A percentile compares a stretch with the other conserved stretches of the same genome.
Evolutionary conservation across 208 protist species (phyloP).

Genomic region (Wallacemonas sp.): DNA sequence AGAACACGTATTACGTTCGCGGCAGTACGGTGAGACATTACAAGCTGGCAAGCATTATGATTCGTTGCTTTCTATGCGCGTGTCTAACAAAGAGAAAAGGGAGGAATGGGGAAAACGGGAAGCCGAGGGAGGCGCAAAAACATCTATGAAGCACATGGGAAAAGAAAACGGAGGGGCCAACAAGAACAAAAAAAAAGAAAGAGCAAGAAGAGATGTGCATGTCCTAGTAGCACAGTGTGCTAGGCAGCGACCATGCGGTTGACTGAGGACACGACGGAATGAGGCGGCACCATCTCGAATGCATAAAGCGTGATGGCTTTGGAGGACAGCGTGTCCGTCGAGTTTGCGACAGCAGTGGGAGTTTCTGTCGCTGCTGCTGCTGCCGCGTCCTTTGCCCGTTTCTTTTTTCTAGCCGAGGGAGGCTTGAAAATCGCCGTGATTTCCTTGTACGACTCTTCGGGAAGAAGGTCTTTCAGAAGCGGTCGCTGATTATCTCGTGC

Average conservation of each 20-base stretch:
- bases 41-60: too few species aligned
- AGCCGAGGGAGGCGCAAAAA: too few species aligned
- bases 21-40: too few species aligned
- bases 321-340: not conserved
- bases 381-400: not conserved
- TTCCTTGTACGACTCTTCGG: slow-evolving; percentile 19
- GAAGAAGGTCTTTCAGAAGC: slow-evolving; percentile 62
- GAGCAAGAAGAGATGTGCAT: not conserved
- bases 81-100: too few species aligned
- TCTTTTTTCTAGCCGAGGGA: slow-evolving; percentile 1
- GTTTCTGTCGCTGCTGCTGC: not conserved
- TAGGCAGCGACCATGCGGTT: too few species aligned
- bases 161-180: not conserved
- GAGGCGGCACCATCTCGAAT: slow-evolving; percentile 15
- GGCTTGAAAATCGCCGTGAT: slow-evolving; percentile 30
- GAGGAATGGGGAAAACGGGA: too few species aligned
- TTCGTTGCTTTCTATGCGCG: too few species aligned
- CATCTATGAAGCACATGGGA: too few species aligned
- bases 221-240: too few species aligned
- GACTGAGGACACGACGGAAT: too few species aligned
- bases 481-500: slow-evolving; percentile 51
- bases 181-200: not conserved
- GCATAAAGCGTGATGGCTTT: slow-evolving; percentile 10
- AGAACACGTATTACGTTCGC: too few species aligned
- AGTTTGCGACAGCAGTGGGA: not conserved